Evolutionary conservation across 2,329 filamentous ascomycete genomes (phyloP).

Genomic region (Incumbomyces delicatus): DNA sequence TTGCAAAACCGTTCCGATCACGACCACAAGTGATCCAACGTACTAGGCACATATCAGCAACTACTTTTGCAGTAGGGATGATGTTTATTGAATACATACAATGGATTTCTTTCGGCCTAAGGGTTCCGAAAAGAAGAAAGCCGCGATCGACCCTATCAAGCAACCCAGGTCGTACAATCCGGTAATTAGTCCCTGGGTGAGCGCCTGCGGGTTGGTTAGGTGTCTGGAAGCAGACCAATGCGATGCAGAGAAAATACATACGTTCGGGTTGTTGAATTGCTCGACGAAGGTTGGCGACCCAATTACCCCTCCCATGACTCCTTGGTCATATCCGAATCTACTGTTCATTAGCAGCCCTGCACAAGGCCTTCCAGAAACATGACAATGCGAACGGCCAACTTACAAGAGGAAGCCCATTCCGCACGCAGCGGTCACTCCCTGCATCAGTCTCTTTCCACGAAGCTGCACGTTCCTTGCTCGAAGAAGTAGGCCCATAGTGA

Average conservation of each 20-base stretch:
- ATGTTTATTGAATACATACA: background rate
- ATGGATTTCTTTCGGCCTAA: conserved; percentile 4
- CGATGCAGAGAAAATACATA: too few relatives aligned
- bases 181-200: conserved; percentile 11
- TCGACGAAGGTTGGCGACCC: conserved; percentile 24
- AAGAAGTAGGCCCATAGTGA: too few relatives aligned
- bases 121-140: conserved; percentile 3
- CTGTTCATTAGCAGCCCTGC: too few relatives aligned
- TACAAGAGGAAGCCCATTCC: too few relatives aligned
- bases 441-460: too few relatives aligned
- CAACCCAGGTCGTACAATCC: conserved; percentile 8
- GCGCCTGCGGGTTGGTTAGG: too few relatives aligned
- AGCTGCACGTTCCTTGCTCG: too few relatives aligned
- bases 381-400: too few relatives aligned
- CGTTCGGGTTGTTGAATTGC: conserved; percentile 18
- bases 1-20: conserved; percentile 7
- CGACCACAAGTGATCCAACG: background rate
- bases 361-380: too few relatives aligned
- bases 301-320: conserved; percentile 49
- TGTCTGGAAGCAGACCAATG: too few relatives aligned
- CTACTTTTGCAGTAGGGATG: background rate
- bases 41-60: too few relatives aligned
- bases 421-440: too few relatives aligned
- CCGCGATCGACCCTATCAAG: conserved; percentile 1
- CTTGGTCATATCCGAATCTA: conserved; percentile 35